phyloP scores from a whole-genome alignment of 202 grass and related monocot genomes.

The Digitaria exilis region DNA sequence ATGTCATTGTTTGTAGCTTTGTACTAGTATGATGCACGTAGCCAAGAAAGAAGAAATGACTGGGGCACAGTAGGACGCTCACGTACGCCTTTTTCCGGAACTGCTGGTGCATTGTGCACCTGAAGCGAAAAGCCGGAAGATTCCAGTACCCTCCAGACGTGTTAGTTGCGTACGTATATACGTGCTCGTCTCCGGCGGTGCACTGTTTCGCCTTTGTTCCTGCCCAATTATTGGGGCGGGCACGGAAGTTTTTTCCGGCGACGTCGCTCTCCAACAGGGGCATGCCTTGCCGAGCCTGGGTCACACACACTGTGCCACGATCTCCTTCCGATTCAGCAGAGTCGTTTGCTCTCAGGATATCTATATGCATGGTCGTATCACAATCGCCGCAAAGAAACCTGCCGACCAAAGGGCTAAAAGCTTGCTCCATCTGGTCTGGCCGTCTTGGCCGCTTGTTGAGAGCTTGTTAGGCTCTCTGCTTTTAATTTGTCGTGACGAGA shows the following conservation, averaged over 20 bases:
- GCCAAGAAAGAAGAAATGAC: not conserved
- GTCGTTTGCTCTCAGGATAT: too few species aligned
- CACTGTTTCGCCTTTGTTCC: not conserved
- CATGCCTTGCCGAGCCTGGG: not conserved
- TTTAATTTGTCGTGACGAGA: not conserved
- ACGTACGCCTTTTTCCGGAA: not conserved
- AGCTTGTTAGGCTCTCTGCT: not conserved
- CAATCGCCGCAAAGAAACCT: not conserved
- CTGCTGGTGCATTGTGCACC: not conserved
- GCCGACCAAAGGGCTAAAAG: constrained; percentile 24
- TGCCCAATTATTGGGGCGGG: constrained; percentile 17
- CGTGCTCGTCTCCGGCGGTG: not conserved
- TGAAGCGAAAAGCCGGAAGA: not conserved
- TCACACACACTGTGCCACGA: not conserved
- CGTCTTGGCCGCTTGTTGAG: not conserved
- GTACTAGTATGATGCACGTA: too few species aligned
- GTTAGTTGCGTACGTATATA: not conserved
- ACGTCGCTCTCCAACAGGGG: constrained; percentile 25
- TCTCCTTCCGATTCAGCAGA: too few species aligned
- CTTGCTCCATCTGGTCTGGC: not conserved
- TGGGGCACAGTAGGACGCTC: not conserved
- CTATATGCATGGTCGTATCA: not conserved
- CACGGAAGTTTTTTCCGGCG: not conserved
- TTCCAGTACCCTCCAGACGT: not conserved
- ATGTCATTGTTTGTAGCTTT: not conserved